These are phyloP conservation scores for Eucalyptus marginata DNA, from an alignment of 345 rosid species.

Conservation along the genomic window DNA sequence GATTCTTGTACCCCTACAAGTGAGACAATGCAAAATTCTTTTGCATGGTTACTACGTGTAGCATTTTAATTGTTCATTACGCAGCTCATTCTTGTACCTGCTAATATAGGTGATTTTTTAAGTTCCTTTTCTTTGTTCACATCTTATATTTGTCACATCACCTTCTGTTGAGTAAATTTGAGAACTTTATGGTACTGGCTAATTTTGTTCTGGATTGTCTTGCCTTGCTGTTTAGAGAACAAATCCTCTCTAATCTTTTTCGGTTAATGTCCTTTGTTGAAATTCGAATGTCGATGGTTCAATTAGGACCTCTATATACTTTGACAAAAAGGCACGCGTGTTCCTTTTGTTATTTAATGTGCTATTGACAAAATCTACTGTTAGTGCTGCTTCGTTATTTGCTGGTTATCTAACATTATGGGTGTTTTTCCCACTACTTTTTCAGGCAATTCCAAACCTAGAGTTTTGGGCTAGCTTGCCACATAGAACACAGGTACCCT, in stretches of 20 bases:
- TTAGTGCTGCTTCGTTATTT: background rate
- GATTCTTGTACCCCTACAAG: background rate
- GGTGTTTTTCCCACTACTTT: background rate
- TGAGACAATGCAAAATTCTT: background rate
- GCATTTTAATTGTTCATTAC: background rate
- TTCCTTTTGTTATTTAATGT: background rate
- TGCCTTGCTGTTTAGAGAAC: background rate
- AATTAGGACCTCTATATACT: background rate
- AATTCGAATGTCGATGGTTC: background rate
- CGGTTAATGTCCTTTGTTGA: background rate
- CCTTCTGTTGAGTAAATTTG: background rate
- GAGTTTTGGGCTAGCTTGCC: slow-evolving; percentile 77
- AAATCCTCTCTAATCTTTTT: background rate
- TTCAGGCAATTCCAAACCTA: slow-evolving; percentile 72
- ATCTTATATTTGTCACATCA: background rate
- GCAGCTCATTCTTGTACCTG: background rate
- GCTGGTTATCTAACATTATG: background rate
- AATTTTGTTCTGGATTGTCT: background rate
- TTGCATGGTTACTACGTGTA: background rate
- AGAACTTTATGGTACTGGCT: background rate
- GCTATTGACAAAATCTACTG: background rate
- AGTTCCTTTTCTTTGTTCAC: background rate
- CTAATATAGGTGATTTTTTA: background rate
- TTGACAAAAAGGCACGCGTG: background rate
- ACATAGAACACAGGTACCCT: slow-evolving; percentile 58